phyloP scores from a whole-genome alignment of 306 rosid species.

The Gastrolobium villosum region DNA sequence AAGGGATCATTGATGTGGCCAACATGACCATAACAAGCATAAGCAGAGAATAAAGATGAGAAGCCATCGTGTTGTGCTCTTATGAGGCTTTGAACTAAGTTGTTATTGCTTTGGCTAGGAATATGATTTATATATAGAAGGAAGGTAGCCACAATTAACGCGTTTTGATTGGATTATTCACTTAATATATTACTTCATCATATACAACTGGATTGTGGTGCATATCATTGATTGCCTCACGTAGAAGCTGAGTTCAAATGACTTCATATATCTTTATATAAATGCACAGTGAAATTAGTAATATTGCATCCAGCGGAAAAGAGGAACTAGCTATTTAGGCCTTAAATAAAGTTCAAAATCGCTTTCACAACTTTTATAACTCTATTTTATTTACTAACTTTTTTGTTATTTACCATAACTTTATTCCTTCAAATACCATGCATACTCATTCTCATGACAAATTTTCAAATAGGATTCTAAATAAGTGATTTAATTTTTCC shows the following conservation, averaged over 20 bases:
- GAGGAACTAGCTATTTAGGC: background rate
- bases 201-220: conserved; percentile 14
- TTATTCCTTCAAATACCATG: background rate
- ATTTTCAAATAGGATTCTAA: background rate
- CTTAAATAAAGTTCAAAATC: no score
- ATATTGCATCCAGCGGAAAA: background rate
- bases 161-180: background rate
- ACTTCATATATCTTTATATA: background rate
- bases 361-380: background rate
- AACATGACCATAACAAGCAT: conserved; percentile 29
- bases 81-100: background rate
- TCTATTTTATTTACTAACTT: background rate
- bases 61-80: conserved; percentile 35
- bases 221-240: conserved; percentile 2
- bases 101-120: background rate
- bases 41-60: conserved; percentile 27
- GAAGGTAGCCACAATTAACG: background rate
- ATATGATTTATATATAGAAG: conserved; percentile 42
- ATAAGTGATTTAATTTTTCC: background rate
- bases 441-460: background rate
- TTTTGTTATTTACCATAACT: background rate
- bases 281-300: background rate
- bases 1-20: conserved; percentile 30
- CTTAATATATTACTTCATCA: conserved; percentile 22
- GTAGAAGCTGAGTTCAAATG: conserved; percentile 6